phyloP scores from a whole-genome alignment of 768 basidiomycete genomes.

The Amanita polypyramis region DNA sequence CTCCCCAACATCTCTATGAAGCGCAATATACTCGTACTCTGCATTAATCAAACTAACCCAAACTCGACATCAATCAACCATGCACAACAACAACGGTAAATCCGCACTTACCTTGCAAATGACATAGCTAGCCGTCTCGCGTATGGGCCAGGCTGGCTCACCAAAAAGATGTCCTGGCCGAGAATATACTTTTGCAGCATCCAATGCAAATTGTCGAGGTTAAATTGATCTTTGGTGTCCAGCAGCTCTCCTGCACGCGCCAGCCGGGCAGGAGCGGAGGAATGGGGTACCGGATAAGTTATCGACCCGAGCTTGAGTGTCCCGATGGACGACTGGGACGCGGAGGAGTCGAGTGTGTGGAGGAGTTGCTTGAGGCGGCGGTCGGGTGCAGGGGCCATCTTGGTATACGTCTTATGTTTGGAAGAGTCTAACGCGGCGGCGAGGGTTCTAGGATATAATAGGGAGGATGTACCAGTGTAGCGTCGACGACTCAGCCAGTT shows the following conservation, averaged over 20 bases:
- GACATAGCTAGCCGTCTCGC: slow-evolving; percentile 52
- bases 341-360: slow-evolving; percentile 22
- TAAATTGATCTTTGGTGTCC: slow-evolving; percentile 41
- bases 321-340: slow-evolving; percentile 33
- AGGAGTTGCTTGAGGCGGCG: slow-evolving; percentile 41
- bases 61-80: background rate
- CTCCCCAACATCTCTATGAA: slow-evolving; percentile 63
- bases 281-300: slow-evolving; percentile 37
- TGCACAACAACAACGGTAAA: background rate
- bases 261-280: slow-evolving; percentile 21
- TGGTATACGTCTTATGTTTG: no score
- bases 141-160: slow-evolving; percentile 60
- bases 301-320: slow-evolving; percentile 49
- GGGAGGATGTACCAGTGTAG: no score
- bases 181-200: slow-evolving; percentile 60
- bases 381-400: slow-evolving; percentile 17
- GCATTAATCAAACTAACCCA: slow-evolving; percentile 46
- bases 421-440: no score
- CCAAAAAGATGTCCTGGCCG: slow-evolving; percentile 56
- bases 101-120: slow-evolving; percentile 39
- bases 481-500: no score
- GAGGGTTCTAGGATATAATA: no score
- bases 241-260: slow-evolving; percentile 34
- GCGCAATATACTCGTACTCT: slow-evolving; percentile 58
- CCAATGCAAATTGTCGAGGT: slow-evolving; percentile 49